Percentiles rank a stretch among this genome's conserved stretches.
Evolutionary conservation across 208 protist genomes (phyloP).

Genomic region (Naegleria fowleri): DNA sequence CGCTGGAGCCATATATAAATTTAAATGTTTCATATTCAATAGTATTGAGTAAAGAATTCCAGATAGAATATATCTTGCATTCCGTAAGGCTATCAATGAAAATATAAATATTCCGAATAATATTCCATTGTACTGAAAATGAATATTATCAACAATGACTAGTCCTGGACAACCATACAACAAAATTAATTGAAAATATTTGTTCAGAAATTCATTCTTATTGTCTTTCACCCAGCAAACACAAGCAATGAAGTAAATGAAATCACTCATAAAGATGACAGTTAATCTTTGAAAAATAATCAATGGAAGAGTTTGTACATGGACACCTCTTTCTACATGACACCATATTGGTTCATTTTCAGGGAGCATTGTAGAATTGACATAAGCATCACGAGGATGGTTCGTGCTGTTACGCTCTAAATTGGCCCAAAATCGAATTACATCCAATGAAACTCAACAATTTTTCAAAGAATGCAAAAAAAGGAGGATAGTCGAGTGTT

Average conservation of each 20-base stretch:
- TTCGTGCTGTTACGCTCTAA: neutral
- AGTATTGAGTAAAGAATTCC: slow-evolving; percentile 57
- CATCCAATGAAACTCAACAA: slow-evolving; percentile 42
- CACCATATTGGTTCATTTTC: neutral
- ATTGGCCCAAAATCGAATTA: neutral
- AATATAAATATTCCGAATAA: slow-evolving; percentile 62
- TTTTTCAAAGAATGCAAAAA: slow-evolving; percentile 81
- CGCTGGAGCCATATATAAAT: slow-evolving; percentile 59
- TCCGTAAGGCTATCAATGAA: slow-evolving; percentile 31
- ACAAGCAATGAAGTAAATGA: slow-evolving; percentile 5
- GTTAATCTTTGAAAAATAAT: slow-evolving; percentile 64
- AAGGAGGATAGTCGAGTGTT: slow-evolving; percentile 84
- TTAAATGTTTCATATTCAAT: slow-evolving; percentile 78
- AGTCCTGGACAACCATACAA: neutral
- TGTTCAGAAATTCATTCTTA: neutral
- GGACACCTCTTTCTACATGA: slow-evolving; percentile 43
- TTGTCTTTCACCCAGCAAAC: neutral
- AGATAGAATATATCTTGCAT: slow-evolving; percentile 40
- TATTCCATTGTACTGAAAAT: slow-evolving; percentile 85
- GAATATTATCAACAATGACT: slow-evolving; percentile 43
- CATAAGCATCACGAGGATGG: too few relatives aligned
- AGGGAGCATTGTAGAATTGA: neutral
- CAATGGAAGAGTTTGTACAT: slow-evolving; percentile 46
- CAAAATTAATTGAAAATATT: neutral
- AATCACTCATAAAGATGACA: slow-evolving; percentile 47